Evolutionary conservation across 305 asterid genomes (phyloP), one percentile per base, ranked within the genome.

Genomic region (Ilex paraguariensis): DNA sequence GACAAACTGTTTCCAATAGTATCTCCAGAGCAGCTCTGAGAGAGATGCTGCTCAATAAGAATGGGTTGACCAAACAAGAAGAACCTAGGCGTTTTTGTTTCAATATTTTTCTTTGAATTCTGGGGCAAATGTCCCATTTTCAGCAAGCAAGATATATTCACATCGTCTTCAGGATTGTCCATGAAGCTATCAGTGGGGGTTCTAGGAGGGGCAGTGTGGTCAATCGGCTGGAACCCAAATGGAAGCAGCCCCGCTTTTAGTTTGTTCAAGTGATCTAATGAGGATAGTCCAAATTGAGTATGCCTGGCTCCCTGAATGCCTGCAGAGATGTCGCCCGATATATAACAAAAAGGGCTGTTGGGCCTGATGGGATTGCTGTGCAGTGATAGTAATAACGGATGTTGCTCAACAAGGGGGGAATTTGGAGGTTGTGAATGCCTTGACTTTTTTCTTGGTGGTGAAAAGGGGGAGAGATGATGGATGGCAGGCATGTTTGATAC

Each of bases 271-370:
- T 70, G 84, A 69, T 82, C 81, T 21, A 82, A 64, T 11, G 84
- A 69, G 7, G 83, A 66, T 51, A 68, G 58, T 64, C 78, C 79
- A 36, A 73, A 73, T 21, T 74, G 87, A 69, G 84, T 72, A 76
- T 92, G 98, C 98, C 98, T 91, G 97, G 98, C 88, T 89, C 98
- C 98, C 98, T 92, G 98, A 82, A 88, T 67, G 79, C 98, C 91
- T 71, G 95, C 77, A 74, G 88, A 70, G 30, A 82, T 66, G 79
- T 67, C 75, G 79, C 84, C 90, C 10, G 78, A 79, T 62, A 78
- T 61, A 83, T 79, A 79, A 72, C 86, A 87, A 74, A 84, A 72
- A 57, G 87, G 90, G 78, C 91, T 86, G 84, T 81, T 82, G 63
- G 88, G 95, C 66, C 86, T 83, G 69, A 76, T 73, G 63, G 88